Conservation (phyloP, 2,329 filamentous ascomycete species). For the Meredithiella fracta region DNA sequence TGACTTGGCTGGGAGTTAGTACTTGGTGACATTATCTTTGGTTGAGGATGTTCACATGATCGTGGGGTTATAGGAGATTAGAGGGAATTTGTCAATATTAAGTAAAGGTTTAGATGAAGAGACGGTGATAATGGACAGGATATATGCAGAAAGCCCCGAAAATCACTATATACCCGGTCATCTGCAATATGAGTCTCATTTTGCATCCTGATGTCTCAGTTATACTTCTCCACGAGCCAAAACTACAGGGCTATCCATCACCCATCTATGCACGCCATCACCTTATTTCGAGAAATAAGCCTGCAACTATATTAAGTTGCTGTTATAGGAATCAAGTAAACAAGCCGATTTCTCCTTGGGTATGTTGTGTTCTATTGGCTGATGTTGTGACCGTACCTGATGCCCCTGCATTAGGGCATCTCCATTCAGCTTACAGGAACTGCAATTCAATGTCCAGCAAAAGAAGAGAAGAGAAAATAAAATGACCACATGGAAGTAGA, state of each 20-base stretch:
- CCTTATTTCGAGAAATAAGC: neutral
- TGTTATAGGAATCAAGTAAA: neutral
- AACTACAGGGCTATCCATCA: neutral
- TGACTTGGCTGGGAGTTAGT: no score
- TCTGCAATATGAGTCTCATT: no score
- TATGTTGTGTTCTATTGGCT: neutral
- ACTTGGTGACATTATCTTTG: no score
- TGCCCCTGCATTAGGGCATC: slow-evolving; percentile 1
- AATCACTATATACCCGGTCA: no score
- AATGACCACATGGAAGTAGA: neutral
- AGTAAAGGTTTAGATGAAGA: no score
- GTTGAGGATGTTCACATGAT: no score
- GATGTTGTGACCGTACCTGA: slow-evolving; percentile 2
- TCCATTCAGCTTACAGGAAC: neutral
- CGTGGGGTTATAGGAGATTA: no score
- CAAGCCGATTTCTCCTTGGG: neutral
- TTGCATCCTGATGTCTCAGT: no score
- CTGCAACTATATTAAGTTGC: neutral
- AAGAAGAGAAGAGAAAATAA: neutral
- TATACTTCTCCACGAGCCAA: neutral
- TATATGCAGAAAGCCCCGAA: no score
- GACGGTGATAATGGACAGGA: no score
- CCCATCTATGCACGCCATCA: neutral
- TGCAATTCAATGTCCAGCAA: neutral
- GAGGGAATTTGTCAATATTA: no score